These are phyloP conservation scores for Coemansia javaensis DNA, from an alignment of 192 early-diverging fungal species.

Conservation along the genomic window DNA sequence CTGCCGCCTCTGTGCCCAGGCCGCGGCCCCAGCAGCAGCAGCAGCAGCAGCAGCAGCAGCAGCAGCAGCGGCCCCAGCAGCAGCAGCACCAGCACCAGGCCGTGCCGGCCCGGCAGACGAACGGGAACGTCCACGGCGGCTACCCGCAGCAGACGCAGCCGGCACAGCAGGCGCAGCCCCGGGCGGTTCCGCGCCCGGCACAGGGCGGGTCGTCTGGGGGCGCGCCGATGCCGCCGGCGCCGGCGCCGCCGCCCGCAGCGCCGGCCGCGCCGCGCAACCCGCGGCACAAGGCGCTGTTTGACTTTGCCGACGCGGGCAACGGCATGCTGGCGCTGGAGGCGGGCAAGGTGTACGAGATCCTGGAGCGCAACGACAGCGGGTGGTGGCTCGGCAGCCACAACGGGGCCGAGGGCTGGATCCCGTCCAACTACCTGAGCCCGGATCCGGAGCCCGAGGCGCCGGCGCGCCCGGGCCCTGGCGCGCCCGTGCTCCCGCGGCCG, in stretches of 20 bases:
- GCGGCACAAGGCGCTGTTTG: conserved; percentile 62
- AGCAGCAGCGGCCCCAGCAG: not conserved
- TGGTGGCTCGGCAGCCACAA: conserved; percentile 54
- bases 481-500: conserved; percentile 25
- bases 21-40: conserved; percentile 3
- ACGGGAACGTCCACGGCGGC: too few relatives aligned
- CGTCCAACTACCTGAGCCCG: conserved; percentile 71
- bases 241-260: conserved; percentile 58
- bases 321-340: conserved; percentile 64
- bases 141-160: too few relatives aligned
- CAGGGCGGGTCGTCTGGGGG: not conserved
- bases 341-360: conserved; percentile 64
- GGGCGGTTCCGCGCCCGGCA: not conserved
- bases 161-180: too few relatives aligned
- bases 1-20: not conserved
- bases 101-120: too few relatives aligned
- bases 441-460: conserved; percentile 61
- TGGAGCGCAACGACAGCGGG: conserved; percentile 60
- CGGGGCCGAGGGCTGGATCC: conserved; percentile 69
- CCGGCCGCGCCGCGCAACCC: conserved; percentile 49
- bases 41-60: conserved; percentile 5
- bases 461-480: conserved; percentile 4
- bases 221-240: conserved; percentile 18
- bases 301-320: conserved; percentile 57
- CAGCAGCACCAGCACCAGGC: too few relatives aligned